Base-by-base conservation (phyloP, 345 rosid species). In the Psidium guajava region DNA sequence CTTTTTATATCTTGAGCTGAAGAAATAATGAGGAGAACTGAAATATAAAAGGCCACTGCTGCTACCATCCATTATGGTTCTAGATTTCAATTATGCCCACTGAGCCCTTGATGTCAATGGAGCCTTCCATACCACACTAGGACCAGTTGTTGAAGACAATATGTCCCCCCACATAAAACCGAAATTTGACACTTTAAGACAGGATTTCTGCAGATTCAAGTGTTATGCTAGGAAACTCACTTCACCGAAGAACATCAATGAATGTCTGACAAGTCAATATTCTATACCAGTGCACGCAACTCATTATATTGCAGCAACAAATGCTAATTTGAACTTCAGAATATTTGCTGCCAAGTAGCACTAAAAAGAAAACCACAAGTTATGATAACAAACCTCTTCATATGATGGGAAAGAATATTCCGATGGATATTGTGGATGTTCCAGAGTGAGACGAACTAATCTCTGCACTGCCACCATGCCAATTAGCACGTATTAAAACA, bases 391-490 rank as follows among this genome's bases (percentile, higher is more conserved):
- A 86, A 95, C 99, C 96, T 93, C 90, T 18, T 93, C 89, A 32
- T 80, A 82, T 6, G 95, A 91, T 0, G 96, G 98, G 88, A 97
- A 93, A 8, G 93, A 47, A 89, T 91, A 97, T 82, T 87, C 87
- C 12, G 83, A 36, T 10, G 91, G 87, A 86, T 91, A 95, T 24
- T 42, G 82, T 1, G 90, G 93, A 87, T 95, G 95, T 20, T 92
- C 90, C 77, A 95, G 75, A 57, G 99, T 97, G 89, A 88, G 87
- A 80, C 94, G 91, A 56, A 95, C 96, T 85, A 97, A 87, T 91
- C 91, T 94, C 98, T 94, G 95, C 93, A 91, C 85, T 87, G 90
- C 91, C 95, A 92, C 90, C 85, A 90, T 82, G 40, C 84, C 81
- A 83, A 86, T 89, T 69, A 91, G 28, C 54, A 87, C 88, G 54